Evolutionary conservation across 768 basidiomycete species (phyloP).

Genomic region (Leucocoprinus birnbaumii): DNA sequence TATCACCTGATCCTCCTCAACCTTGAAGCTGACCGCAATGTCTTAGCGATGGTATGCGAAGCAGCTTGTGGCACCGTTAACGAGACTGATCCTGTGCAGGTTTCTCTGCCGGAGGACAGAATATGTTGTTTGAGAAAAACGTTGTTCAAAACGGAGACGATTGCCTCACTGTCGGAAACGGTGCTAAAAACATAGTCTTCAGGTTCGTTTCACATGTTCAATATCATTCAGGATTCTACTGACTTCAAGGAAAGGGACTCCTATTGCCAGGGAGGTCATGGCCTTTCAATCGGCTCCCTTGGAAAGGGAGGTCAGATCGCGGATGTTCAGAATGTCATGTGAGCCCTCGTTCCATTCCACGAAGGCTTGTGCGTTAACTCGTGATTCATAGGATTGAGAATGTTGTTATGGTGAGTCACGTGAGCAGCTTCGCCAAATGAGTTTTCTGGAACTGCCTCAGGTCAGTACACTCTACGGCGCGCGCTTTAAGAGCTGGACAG

Average conservation of each 20-base stretch:
- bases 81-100: conserved; percentile 20
- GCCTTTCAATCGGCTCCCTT: conserved; percentile 55
- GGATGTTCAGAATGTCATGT: conserved; percentile 57
- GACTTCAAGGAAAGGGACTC: conserved; percentile 31
- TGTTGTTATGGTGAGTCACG: conserved; percentile 35
- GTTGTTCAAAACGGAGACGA: conserved; percentile 60
- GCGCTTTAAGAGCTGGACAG: conserved; percentile 69
- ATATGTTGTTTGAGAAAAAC: conserved; percentile 59
- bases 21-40: background rate
- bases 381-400: conserved; percentile 37
- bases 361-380: background rate
- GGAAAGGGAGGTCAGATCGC: conserved; percentile 44
- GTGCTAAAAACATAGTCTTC: conserved; percentile 53
- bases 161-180: conserved; percentile 56
- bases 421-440: background rate
- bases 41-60: conserved; percentile 33
- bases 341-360: conserved; percentile 20
- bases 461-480: conserved; percentile 52
- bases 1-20: background rate
- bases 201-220: conserved; percentile 21
- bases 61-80: background rate
- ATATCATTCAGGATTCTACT: background rate
- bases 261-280: conserved; percentile 58
- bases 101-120: conserved; percentile 54
- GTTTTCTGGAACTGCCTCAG: conserved; percentile 22